These are phyloP conservation scores for Rhizopus arrhizus DNA, from an alignment of 371 early-diverging fungal species.

Conservation along the genomic window DNA sequence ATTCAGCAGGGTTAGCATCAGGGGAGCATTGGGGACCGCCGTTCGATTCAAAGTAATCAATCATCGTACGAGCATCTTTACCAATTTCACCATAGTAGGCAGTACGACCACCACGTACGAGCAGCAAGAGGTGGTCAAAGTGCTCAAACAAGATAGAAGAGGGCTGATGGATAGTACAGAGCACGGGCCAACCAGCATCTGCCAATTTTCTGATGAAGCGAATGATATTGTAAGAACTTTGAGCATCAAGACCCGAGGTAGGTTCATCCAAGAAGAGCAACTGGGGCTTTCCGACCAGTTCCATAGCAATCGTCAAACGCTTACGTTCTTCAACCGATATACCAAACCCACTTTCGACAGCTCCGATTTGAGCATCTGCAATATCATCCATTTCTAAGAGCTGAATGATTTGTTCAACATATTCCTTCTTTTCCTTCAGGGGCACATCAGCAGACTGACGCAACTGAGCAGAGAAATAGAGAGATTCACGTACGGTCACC, in stretches of 20 bases:
- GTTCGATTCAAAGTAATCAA: constrained; percentile 64
- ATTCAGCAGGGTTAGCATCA: constrained; percentile 74
- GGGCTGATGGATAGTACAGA: constrained; percentile 88
- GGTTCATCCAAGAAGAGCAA: constrained; percentile 87
- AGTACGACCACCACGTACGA: constrained; percentile 74
- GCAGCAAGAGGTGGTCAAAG: constrained; percentile 77
- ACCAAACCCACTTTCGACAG: constrained; percentile 58
- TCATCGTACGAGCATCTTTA: constrained; percentile 52
- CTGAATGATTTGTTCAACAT: constrained; percentile 71
- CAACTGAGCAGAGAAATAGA: constrained; percentile 71
- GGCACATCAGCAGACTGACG: constrained; percentile 65
- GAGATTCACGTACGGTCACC: constrained; percentile 66
- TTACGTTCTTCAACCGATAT: constrained; percentile 68
- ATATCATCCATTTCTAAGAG: constrained; percentile 65
- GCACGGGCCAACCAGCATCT: constrained; percentile 62
- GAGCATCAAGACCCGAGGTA: constrained; percentile 76
- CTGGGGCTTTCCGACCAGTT: constrained; percentile 75
- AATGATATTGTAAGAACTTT: constrained; percentile 72
- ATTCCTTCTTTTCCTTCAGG: constrained; percentile 61
- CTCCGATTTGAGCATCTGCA: constrained; percentile 62
- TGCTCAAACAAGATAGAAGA: constrained; percentile 76
- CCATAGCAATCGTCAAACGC: constrained; percentile 66
- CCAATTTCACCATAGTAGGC: constrained; percentile 83
- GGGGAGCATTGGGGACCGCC: constrained; percentile 63
- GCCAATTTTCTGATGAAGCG: constrained; percentile 72